phyloP scores from a whole-genome alignment of 768 basidiomycete genomes.

The Hericium alpestre region DNA sequence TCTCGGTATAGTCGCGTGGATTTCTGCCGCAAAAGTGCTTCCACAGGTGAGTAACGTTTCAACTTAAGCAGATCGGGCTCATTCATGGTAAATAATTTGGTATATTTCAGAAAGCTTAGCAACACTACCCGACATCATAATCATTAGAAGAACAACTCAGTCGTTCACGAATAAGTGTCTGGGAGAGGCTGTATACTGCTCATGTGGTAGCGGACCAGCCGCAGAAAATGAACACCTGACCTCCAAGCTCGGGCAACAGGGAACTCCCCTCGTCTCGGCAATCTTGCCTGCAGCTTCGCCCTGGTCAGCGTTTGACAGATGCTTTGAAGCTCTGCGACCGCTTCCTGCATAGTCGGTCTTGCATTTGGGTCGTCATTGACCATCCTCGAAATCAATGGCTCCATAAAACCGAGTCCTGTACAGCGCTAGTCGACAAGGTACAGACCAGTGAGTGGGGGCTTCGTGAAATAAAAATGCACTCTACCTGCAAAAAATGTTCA shows the following conservation, averaged over 20 bases:
- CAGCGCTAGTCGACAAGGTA: not conserved
- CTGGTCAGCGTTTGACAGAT: not conserved
- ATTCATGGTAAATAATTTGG: too few relatives aligned
- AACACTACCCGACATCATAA: too few relatives aligned
- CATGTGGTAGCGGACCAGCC: not conserved
- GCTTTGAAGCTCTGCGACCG: not conserved
- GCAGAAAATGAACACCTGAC: not conserved
- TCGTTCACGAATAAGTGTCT: too few relatives aligned
- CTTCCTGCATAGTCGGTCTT: not conserved
- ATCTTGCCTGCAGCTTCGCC: not conserved
- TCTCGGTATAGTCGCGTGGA: too few relatives aligned
- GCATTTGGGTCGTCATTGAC: not conserved
- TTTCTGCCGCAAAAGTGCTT: too few relatives aligned
- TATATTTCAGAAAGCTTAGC: too few relatives aligned
- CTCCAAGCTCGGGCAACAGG: not conserved
- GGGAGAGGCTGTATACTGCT: too few relatives aligned
- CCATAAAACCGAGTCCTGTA: not conserved
- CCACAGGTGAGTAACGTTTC: too few relatives aligned
- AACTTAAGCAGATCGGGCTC: too few relatives aligned
- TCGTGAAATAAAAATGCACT: not conserved
- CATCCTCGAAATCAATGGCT: not conserved
- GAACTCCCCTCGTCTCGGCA: not conserved
- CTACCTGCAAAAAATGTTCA: conserved; percentile 7
- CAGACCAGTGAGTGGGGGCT: too few relatives aligned
- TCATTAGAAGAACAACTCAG: too few relatives aligned